phyloP scores from a whole-genome alignment of 192 early-diverging fungal genomes.

The Gaertneriomyces semiglobifer region DNA sequence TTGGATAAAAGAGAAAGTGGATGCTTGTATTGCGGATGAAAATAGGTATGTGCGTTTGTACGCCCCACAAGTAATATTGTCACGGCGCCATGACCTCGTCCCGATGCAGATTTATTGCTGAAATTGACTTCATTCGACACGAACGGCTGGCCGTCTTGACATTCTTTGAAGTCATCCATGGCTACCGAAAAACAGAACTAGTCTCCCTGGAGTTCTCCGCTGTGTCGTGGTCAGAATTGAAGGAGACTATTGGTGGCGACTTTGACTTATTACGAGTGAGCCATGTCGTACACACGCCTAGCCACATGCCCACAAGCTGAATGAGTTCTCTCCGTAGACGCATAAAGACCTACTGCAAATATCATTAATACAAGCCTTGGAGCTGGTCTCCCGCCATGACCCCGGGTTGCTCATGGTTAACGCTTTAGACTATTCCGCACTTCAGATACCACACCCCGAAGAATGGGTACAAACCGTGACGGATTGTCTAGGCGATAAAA shows the following conservation, averaged over 20 bases:
- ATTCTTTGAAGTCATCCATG: constrained; percentile 34
- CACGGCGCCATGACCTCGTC: too few species aligned
- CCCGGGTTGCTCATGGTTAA: constrained; percentile 22
- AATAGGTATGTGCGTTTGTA: constrained; percentile 20
- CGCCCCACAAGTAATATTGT: background rate
- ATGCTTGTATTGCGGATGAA: constrained; percentile 22
- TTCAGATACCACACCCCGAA: background rate
- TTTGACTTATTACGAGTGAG: constrained; percentile 5
- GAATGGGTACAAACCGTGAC: background rate
- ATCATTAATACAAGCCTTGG: constrained; percentile 28
- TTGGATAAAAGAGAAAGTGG: constrained; percentile 20
- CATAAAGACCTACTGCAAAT: constrained; percentile 18
- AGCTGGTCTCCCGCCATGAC: constrained; percentile 21
- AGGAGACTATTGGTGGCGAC: constrained; percentile 17
- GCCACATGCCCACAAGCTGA: background rate
- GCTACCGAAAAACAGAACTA: constrained; percentile 27
- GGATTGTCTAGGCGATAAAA: background rate
- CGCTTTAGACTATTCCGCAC: background rate
- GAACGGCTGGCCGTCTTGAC: constrained; percentile 14
- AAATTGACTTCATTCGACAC: constrained; percentile 4
- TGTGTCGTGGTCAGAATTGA: constrained; percentile 24
- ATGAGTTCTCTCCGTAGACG: constrained; percentile 2
- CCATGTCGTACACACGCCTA: background rate
- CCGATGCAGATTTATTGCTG: constrained; percentile 4
- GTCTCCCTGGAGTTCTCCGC: constrained; percentile 32